Percentiles rank a stretch among this genome's conserved stretches.
Conservation (phyloP, 176 grass and related monocot species). For the Oryza glaberrima region DNA sequence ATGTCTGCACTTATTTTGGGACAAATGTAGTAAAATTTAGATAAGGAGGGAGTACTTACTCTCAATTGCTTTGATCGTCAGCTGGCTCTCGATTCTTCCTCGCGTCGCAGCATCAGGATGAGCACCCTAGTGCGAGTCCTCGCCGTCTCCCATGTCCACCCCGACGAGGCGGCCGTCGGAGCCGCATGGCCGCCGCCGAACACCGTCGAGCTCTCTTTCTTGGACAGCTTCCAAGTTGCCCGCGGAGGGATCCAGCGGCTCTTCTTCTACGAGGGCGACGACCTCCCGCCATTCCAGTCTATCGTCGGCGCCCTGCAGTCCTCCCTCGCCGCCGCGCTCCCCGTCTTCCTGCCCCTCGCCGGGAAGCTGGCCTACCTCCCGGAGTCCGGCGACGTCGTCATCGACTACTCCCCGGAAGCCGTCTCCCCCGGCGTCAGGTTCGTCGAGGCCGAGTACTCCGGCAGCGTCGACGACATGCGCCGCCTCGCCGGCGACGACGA, state of each 20-base stretch:
- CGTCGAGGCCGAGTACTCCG: conserved; percentile 47
- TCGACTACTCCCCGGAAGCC: conserved; percentile 37
- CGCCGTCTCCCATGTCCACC: conserved; percentile 10
- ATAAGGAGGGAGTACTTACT: too few relatives aligned
- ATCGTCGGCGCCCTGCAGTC: neutral
- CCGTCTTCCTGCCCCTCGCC: conserved; percentile 17
- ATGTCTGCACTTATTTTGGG: too few relatives aligned
- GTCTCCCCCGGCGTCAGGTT: conserved; percentile 33
- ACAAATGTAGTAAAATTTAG: too few relatives aligned
- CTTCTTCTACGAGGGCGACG: conserved; percentile 38
- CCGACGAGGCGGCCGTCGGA: neutral
- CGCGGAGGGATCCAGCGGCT: conserved; percentile 26
- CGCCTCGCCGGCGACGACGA: neutral
- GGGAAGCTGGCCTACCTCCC: conserved; percentile 3
- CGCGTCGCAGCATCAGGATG: neutral
- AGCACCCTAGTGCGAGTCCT: conserved; percentile 3
- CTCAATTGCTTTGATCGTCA: too few relatives aligned
- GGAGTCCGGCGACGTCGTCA: conserved; percentile 9
- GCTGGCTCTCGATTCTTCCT: too few relatives aligned
- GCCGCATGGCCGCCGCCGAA: too few relatives aligned
- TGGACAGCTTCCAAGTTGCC: neutral
- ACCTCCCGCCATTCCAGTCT: conserved; percentile 23
- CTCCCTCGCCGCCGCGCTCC: conserved; percentile 41
- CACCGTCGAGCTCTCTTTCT: conserved; percentile 22
- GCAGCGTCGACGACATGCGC: neutral